Conservation (phyloP, 2,329 filamentous ascomycete species). For the Phialophora tarda region DNA sequence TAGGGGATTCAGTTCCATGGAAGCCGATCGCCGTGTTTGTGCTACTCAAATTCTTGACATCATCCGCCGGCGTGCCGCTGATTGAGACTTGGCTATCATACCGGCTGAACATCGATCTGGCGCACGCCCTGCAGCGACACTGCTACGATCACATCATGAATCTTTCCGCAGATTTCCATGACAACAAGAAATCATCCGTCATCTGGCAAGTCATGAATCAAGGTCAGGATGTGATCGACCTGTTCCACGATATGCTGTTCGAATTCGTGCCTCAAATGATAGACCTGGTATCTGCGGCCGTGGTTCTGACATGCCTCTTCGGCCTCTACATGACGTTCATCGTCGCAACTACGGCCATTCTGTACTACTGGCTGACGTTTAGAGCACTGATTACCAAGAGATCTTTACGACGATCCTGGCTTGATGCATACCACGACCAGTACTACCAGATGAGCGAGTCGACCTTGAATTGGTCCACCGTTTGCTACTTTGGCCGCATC, state of each 20-base stretch:
- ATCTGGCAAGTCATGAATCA: slow-evolving; percentile 69
- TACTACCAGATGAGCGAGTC: slow-evolving; percentile 63
- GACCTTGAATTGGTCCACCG: slow-evolving; percentile 65
- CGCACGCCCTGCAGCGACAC: slow-evolving; percentile 63
- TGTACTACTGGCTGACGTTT: slow-evolving; percentile 60
- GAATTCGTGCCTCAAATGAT: slow-evolving; percentile 66
- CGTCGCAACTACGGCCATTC: slow-evolving; percentile 52
- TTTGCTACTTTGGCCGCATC: slow-evolving; percentile 63
- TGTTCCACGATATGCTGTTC: slow-evolving; percentile 66
- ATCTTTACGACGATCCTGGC: slow-evolving; percentile 47
- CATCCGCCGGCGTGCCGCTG: slow-evolving; percentile 58
- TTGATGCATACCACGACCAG: slow-evolving; percentile 55
- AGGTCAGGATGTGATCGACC: slow-evolving; percentile 63
- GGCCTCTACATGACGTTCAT: slow-evolving; percentile 65
- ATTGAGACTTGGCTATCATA: slow-evolving; percentile 60
- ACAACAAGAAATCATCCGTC: slow-evolving; percentile 67
- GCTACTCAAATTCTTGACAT: slow-evolving; percentile 56
- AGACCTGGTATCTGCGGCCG: slow-evolving; percentile 64
- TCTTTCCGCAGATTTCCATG: slow-evolving; percentile 74
- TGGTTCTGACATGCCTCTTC: slow-evolving; percentile 66
- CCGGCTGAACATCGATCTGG: slow-evolving; percentile 63
- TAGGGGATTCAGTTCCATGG: slow-evolving; percentile 63
- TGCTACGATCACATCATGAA: slow-evolving; percentile 71
- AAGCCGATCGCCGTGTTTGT: slow-evolving; percentile 60
- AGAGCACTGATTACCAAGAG: slow-evolving; percentile 49